Conservation (phyloP, 306 rosid genomes). For the Dryas alaskensis region DNA sequence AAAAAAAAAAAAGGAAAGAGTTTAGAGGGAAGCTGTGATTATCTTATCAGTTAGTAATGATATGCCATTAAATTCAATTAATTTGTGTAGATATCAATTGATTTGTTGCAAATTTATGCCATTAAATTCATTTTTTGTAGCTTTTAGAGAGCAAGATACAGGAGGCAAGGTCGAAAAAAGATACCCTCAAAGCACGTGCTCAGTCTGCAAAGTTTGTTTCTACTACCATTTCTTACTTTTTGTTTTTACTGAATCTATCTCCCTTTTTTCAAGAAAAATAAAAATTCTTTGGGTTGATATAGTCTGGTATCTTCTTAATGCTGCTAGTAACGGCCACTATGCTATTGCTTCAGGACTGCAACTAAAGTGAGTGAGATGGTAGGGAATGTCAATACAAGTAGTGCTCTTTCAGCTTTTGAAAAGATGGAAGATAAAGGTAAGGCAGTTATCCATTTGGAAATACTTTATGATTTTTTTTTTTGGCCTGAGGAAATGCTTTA, state of each 20-base stretch:
- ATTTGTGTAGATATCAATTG: background rate
- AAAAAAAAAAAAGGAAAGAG: background rate
- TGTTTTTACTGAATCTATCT: conserved; percentile 24
- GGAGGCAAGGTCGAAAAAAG: conserved; percentile 93
- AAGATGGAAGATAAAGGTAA: conserved; percentile 99
- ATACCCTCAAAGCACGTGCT: conserved; percentile 92
- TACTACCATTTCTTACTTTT: conserved; percentile 11
- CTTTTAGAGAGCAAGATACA: conserved; percentile 94
- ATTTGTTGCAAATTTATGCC: background rate
- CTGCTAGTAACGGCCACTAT: conserved; percentile 31
- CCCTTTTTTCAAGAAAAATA: background rate
- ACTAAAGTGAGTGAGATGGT: conserved; percentile 87
- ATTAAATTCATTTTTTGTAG: conserved; percentile 41
- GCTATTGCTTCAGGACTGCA: conserved; percentile 62
- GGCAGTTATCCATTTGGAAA: conserved; percentile 16
- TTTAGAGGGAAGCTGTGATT: background rate
- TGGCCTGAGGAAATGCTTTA: background rate
- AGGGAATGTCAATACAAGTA: conserved; percentile 90
- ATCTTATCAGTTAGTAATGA: too few species aligned
- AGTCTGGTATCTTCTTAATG: conserved; percentile 20
- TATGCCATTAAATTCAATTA: too few species aligned
- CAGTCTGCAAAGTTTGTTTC: conserved; percentile 85
- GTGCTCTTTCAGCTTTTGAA: conserved; percentile 91
- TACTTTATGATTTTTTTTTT: background rate
- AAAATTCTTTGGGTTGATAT: background rate